Evolutionary conservation across 2,329 filamentous ascomycete genomes (phyloP), one percentile per base, ranked within the genome.

Genomic region (Calonectria henricotiae): DNA sequence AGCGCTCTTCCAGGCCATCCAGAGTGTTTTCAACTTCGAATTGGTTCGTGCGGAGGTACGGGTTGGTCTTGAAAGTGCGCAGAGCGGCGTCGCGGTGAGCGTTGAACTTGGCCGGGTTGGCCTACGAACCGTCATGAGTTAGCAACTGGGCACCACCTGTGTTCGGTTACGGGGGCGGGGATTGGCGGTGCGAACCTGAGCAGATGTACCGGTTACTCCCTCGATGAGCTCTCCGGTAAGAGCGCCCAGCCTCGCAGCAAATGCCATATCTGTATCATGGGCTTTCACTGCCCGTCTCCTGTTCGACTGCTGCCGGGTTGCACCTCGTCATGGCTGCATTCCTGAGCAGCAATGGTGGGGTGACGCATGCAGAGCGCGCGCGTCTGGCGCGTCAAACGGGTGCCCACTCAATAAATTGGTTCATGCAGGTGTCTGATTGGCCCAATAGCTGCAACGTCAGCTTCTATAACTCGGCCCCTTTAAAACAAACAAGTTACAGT

Each of bases 1-100:
- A 96, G 76, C 96, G 95, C 83, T 98, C 96, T 74, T 95, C 92
- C 3, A 98, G 85, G 1, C 93, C 93, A 60, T 90, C 85, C 2
- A 96, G 85, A 41, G 87, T 87, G 43, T 87, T 87, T 44, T 88
- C 84, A 23, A 95, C 89, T 51, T 93, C 90, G 78, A 95, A 95
- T 74, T 94, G 92, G 77, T 96, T 94, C 1, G 92, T 94, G 43
- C 92, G 89, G 39, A 89, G 84, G 79, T 89, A 90, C 55, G 82
- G 88, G 74, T 90, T 86, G 37, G 87, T 82, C 61, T 87, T 88
- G 41, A 92, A 79, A 55, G 78, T 85, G 35, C 86, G 86, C 35
- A 91, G 76, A 41, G 86, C 83, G 27, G 82, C 83, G 63, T 91
- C 88, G 66, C 84, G 86, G 25, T 84, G 81, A 17, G 81, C 69